Percentiles rank a stretch among this genome's conserved stretches.
Conservation (phyloP, 1,284 basidiomycete species). For the Malassezia caprae region DNA sequence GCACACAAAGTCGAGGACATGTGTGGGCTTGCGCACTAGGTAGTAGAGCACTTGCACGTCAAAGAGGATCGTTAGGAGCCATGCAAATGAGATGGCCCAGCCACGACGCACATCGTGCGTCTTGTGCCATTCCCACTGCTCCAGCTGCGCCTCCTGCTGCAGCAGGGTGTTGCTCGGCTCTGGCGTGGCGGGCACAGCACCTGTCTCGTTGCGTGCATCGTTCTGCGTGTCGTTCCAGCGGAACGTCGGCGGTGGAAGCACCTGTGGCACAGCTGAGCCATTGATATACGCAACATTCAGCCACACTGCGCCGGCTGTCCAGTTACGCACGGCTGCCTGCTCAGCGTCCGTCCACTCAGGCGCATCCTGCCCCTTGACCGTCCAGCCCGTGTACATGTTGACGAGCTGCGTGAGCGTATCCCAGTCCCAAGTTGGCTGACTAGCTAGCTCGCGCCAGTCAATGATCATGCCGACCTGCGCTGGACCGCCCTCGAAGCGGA, state of each 20-base stretch:
- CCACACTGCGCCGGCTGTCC: slow-evolving; percentile 65
- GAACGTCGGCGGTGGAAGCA: slow-evolving; percentile 2
- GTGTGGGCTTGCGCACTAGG: slow-evolving; percentile 75
- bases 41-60: slow-evolving; percentile 70
- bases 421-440: slow-evolving; percentile 55
- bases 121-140: slow-evolving; percentile 10
- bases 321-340: slow-evolving; percentile 53
- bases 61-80: slow-evolving; percentile 10
- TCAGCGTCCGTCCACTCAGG: slow-evolving; percentile 13
- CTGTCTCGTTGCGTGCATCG: not conserved
- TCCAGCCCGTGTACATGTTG: slow-evolving; percentile 8
- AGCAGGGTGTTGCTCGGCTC: slow-evolving; percentile 7
- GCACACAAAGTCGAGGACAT: slow-evolving; percentile 84
- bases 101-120: slow-evolving; percentile 49
- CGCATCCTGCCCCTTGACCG: not conserved
- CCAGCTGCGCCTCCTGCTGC: slow-evolving; percentile 17
- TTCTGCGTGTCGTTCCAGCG: slow-evolving; percentile 7
- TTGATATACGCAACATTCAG: slow-evolving; percentile 53
- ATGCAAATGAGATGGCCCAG: slow-evolving; percentile 9
- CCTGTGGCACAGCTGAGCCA: not conserved
- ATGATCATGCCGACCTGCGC: slow-evolving; percentile 80
- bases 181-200: not conserved
- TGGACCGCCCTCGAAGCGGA: slow-evolving; percentile 75
- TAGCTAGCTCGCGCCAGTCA: slow-evolving; percentile 89
- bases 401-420: slow-evolving; percentile 23